Evolutionary conservation across 352 stramenopile species (phyloP).

Genomic region (Phytophthora rubi): DNA sequence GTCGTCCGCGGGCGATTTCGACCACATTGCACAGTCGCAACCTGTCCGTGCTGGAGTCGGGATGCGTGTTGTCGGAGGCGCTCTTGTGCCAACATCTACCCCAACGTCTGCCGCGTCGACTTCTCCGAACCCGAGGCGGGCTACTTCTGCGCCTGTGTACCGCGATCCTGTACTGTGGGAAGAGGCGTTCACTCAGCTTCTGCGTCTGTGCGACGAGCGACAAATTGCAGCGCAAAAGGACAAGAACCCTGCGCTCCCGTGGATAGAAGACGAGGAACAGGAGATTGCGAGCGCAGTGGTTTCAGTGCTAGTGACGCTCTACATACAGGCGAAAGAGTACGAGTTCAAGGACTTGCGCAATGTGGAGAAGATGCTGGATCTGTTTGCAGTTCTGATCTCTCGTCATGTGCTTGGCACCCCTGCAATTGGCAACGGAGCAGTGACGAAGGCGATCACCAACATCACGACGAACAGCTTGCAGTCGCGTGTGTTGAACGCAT

Average conservation of each 20-base stretch:
- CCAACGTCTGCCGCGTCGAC: slow-evolving; percentile 23
- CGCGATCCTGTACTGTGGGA: slow-evolving; percentile 74
- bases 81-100: slow-evolving; percentile 60
- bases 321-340: slow-evolving; percentile 73
- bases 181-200: slow-evolving; percentile 65
- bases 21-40: slow-evolving; percentile 73
- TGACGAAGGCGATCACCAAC: slow-evolving; percentile 51
- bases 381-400: slow-evolving; percentile 71
- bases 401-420: slow-evolving; percentile 63
- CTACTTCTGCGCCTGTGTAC: slow-evolving; percentile 27
- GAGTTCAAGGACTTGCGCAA: slow-evolving; percentile 76
- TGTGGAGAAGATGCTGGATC: slow-evolving; percentile 64
- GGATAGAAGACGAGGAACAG: slow-evolving; percentile 80
- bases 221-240: slow-evolving; percentile 33
- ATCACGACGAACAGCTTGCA: slow-evolving; percentile 86
- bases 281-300: slow-evolving; percentile 84
- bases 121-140: slow-evolving; percentile 28
- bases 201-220: slow-evolving; percentile 62
- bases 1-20: slow-evolving; percentile 71
- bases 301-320: slow-evolving; percentile 75
- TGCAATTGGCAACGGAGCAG: slow-evolving; percentile 33
- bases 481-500: slow-evolving; percentile 83
- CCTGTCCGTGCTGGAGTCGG: slow-evolving; percentile 84
- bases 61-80: slow-evolving; percentile 91
- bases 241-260: slow-evolving; percentile 18